Conservation (phyloP, 139 green algal genomes). For the Limnomonas spitsbergensis region DNA sequence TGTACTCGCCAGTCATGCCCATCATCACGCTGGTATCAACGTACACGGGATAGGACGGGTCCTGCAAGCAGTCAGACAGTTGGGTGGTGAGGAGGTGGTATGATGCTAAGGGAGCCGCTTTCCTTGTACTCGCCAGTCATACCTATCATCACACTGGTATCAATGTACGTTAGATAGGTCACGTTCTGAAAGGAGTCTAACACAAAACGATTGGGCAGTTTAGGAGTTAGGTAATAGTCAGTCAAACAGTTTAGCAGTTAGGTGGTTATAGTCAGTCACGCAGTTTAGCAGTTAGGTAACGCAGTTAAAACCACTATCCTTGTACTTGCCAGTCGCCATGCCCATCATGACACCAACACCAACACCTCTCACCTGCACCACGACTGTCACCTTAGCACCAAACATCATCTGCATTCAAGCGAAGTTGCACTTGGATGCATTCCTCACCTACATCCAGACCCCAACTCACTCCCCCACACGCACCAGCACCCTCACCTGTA, state of each 20-base stretch:
- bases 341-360: constrained; percentile 98
- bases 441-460: neutral
- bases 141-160: constrained; percentile 96
- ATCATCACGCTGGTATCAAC: constrained; percentile 99
- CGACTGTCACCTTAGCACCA: constrained; percentile 45
- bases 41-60: constrained; percentile 98
- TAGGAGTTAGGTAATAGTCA: neutral
- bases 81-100: neutral
- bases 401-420: constrained; percentile 78
- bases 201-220: neutral
- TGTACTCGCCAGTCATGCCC: constrained; percentile 86
- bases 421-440: constrained; percentile 92
- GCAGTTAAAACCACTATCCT: constrained; percentile 75
- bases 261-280: neutral
- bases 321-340: constrained; percentile 77
- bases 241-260: neutral
- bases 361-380: constrained; percentile 65
- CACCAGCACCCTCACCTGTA: constrained; percentile 33
- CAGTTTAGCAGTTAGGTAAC: neutral
- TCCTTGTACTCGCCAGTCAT: constrained; percentile 84
- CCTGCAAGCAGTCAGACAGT: constrained; percentile 64
- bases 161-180: constrained; percentile 98
- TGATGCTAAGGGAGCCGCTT: constrained; percentile 63
- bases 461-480: neutral
- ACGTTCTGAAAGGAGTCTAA: constrained; percentile 80